phyloP scores from a whole-genome alignment of 345 rosid species.

The Kernera saxatilis region DNA sequence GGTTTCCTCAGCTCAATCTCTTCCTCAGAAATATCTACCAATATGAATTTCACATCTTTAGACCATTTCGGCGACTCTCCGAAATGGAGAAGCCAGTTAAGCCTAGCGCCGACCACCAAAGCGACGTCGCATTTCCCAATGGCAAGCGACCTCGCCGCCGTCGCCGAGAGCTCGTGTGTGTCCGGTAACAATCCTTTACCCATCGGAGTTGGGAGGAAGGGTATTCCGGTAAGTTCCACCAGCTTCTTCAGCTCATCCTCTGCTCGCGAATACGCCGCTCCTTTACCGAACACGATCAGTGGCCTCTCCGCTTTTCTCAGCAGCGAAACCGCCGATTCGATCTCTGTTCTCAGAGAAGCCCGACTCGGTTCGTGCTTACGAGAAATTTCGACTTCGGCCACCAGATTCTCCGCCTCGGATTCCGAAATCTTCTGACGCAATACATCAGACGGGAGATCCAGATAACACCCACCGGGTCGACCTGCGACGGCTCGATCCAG shows the following conservation, averaged over 20 bases:
- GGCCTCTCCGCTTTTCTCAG: constrained; percentile 79
- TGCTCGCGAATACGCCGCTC: constrained; percentile 80
- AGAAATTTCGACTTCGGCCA: constrained; percentile 30
- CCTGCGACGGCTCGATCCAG: constrained; percentile 58
- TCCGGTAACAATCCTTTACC: constrained; percentile 97
- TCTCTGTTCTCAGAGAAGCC: constrained; percentile 36
- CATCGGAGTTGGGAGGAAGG: constrained; percentile 95
- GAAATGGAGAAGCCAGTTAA: constrained; percentile 93
- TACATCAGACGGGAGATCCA: constrained; percentile 88
- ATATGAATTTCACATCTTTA: constrained; percentile 71
- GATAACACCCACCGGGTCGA: constrained; percentile 88
- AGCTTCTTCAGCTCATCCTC: constrained; percentile 70
- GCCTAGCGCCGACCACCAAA: constrained; percentile 87
- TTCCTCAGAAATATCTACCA: constrained; percentile 68
- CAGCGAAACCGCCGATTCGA: constrained; percentile 54
- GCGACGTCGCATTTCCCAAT: constrained; percentile 95
- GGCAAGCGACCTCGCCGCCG: constrained; percentile 92
- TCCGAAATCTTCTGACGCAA: constrained; percentile 68
- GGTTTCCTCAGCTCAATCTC: constrained; percentile 85
- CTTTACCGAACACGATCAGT: constrained; percentile 89
- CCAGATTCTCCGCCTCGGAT: constrained; percentile 55
- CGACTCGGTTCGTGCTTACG: constrained; percentile 8
- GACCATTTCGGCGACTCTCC: constrained; percentile 96
- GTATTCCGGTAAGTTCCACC: constrained; percentile 72
- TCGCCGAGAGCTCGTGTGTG: constrained; percentile 76